Conservation (phyloP, 2,329 filamentous ascomycete species). For the Penicillium sp. region DNA sequence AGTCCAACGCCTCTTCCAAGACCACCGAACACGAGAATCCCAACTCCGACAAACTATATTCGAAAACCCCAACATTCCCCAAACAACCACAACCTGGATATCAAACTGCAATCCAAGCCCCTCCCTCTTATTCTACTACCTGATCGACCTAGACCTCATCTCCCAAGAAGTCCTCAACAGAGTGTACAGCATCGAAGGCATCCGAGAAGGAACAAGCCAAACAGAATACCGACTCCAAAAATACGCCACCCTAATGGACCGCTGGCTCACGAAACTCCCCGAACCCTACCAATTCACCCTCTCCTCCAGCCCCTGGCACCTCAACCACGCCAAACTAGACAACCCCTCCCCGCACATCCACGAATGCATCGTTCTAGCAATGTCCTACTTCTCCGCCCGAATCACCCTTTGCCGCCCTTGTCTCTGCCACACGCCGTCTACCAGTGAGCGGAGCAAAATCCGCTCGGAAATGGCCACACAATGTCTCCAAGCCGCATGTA, state of each 20-base stretch:
- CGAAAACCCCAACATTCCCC: constrained; percentile 12
- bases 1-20: constrained; percentile 24
- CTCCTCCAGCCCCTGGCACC: constrained; percentile 19
- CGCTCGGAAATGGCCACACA: constrained; percentile 26
- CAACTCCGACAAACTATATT: constrained; percentile 29
- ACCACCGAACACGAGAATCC: constrained; percentile 14
- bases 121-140: constrained; percentile 36
- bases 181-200: constrained; percentile 37
- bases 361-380: constrained; percentile 35
- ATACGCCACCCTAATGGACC: constrained; percentile 29
- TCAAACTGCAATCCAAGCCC: constrained; percentile 24
- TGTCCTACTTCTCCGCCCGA: constrained; percentile 40
- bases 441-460: constrained; percentile 5
- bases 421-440: constrained; percentile 28
- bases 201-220: constrained; percentile 27
- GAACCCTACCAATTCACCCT: constrained; percentile 32
- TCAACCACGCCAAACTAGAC: constrained; percentile 15
- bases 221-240: constrained; percentile 33
- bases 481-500: constrained; percentile 39
- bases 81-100: constrained; percentile 19
- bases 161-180: constrained; percentile 36
- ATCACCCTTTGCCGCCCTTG: constrained; percentile 42
- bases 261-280: constrained; percentile 35
- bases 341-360: constrained; percentile 20
- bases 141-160: constrained; percentile 36